phyloP scores from a whole-genome alignment of 345 rosid species.

The Murraya koenigii region DNA sequence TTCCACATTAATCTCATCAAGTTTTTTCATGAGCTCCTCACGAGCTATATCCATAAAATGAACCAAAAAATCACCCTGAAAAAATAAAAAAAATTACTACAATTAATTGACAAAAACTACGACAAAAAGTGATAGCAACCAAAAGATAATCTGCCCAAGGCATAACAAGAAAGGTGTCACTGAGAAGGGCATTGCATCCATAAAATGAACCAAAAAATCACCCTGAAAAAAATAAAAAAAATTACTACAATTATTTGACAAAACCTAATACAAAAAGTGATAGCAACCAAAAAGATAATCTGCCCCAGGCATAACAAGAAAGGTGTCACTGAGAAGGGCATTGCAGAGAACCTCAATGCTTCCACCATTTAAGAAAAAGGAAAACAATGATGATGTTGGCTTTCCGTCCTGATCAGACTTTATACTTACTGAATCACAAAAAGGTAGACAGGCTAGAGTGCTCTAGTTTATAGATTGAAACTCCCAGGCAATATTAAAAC shows the following conservation, averaged over 20 bases:
- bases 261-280: background rate
- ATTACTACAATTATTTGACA: too few relatives aligned
- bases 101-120: background rate
- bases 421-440: background rate
- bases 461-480: background rate
- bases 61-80: constrained; percentile 95
- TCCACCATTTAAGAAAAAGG: background rate
- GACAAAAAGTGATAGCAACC: constrained; percentile 1
- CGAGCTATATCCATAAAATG: constrained; percentile 98
- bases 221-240: constrained; percentile 75
- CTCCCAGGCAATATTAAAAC: background rate
- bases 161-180: background rate
- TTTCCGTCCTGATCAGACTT: background rate
- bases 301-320: background rate
- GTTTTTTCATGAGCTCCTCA: constrained; percentile 82
- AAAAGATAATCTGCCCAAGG: constrained; percentile 5
- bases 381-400: background rate
- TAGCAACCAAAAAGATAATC: constrained; percentile 8
- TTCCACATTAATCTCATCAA: constrained; percentile 79
- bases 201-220: constrained; percentile 95
- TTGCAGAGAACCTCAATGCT: background rate
- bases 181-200: constrained; percentile 37
- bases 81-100: background rate
- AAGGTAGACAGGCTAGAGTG: background rate
- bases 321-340: background rate